These are phyloP conservation scores for Lanzia echinophila DNA, from an alignment of 2,329 filamentous ascomycete genomes.

Conservation along the genomic window DNA sequence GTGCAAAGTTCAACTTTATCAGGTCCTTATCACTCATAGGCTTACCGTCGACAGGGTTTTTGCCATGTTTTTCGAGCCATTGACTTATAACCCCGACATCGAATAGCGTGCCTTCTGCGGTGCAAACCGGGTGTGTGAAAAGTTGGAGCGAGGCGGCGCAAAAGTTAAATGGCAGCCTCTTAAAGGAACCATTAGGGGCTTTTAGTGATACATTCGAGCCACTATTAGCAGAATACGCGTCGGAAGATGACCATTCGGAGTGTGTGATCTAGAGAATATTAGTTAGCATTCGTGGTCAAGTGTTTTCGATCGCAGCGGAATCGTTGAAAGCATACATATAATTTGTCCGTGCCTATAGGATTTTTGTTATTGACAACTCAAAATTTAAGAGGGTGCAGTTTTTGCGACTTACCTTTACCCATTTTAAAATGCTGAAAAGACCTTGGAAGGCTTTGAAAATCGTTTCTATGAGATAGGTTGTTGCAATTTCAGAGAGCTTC, in stretches of 20 bases:
- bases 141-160: conserved; percentile 94
- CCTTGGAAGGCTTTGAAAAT: not conserved
- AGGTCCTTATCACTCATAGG: conserved; percentile 75
- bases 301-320: no score
- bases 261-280: conserved; percentile 74
- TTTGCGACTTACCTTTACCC: conserved; percentile 25
- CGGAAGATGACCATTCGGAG: conserved; percentile 91
- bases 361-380: not conserved
- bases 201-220: conserved; percentile 61
- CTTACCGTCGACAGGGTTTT: conserved; percentile 81
- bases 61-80: conserved; percentile 90
- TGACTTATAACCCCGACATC: conserved; percentile 90
- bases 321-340: conserved; percentile 29
- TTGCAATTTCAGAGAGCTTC: no score
- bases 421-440: conserved; percentile 14
- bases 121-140: conserved; percentile 92
- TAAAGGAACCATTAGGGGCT: conserved; percentile 59
- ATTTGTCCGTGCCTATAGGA: conserved; percentile 45
- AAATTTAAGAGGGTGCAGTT: not conserved
- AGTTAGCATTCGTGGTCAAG: conserved; percentile 8
- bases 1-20: conserved; percentile 84
- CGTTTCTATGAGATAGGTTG: no score
- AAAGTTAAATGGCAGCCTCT: conserved; percentile 92
- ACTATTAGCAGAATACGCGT: conserved; percentile 77
- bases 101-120: conserved; percentile 78